Evolutionary conservation across 768 basidiomycete genomes (phyloP), one percentile per base, ranked within the genome.

Genomic region (Saitozyma sp.): DNA sequence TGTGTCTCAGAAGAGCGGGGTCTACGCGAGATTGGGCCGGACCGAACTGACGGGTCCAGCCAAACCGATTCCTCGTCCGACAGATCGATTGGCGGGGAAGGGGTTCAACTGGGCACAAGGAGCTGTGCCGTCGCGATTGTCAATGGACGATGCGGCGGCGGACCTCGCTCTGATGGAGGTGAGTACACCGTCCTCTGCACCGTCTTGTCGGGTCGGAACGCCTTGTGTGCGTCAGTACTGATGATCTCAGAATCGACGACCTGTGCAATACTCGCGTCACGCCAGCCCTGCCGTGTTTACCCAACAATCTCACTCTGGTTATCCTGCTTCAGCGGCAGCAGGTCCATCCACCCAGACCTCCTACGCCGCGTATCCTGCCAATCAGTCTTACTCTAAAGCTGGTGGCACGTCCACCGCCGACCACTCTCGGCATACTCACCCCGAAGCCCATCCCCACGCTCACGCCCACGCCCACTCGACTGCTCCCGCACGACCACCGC

Each of bases 161-260:
- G 78, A 79, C 66, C 61, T 77, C 20, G 62, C 63, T 17, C 48
- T 72, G 29, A 79, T 77, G 73, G 74, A 75, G 16, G 76, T 77
- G 61, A 66, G 75, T 67, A 19, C 16, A 14, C 29, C 2, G 5
- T 29, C 2, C 29, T 29, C 29, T 29, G 29, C 11, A 9, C 5
- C 3, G 9, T 37, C 2, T 20, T 1, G 14, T 9, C 10, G 9
- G 14, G 11, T 20, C 38, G 49, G n/a, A 19, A 13, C n/a, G 49
- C 19, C 11, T 13, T 52, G 51, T 13, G 51, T 11, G 13, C 40
- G 14, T 40, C 19, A 42, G 13, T 38, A 13, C 10, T 19, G 50
- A 42, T 58, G 19, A 50, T 10, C 39, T 10, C 58, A 70, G 59
- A 61, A 42, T 39, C 66, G 66, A 3, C 70, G 64, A 39, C 29